A percentile compares a stretch with the other conserved stretches of the same genome.
These are phyloP conservation scores for Termitomyces sp. DNA, from an alignment of 768 basidiomycete genomes.

Conservation along the genomic window DNA sequence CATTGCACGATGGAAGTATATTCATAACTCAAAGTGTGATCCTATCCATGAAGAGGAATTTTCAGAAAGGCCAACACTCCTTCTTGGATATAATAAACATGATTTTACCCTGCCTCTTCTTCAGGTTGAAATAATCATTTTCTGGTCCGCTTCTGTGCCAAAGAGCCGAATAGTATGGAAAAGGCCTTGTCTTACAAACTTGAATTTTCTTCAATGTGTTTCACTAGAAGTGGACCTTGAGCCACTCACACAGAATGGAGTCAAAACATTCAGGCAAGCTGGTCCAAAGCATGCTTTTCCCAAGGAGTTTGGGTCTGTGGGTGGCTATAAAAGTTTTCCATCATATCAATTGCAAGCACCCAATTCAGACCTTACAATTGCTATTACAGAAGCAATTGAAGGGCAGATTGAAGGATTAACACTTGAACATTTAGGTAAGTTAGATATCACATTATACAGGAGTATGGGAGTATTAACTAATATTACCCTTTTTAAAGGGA, in stretches of 20 bases:
- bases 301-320: neutral
- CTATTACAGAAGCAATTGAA: neutral
- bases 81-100: no score
- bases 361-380: neutral
- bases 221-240: neutral
- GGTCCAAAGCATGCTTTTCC: neutral
- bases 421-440: neutral
- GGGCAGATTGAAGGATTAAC: neutral
- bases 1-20: no score
- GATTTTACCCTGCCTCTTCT: no score
- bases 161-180: no score
- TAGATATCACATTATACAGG: neutral
- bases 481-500: neutral
- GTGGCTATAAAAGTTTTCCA: neutral
- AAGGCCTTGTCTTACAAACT: neutral
- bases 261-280: no score
- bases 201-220: no score
- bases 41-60: no score
- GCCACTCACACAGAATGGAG: neutral
- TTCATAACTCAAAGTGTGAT: no score
- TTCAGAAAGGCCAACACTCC: no score
- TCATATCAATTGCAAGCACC: neutral
- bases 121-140: no score
- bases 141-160: no score
- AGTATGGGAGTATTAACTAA: no score